These are phyloP conservation scores for Ophiostoma sp. DNA, from an alignment of 2,329 filamentous ascomycete species.

Conservation along the genomic window DNA sequence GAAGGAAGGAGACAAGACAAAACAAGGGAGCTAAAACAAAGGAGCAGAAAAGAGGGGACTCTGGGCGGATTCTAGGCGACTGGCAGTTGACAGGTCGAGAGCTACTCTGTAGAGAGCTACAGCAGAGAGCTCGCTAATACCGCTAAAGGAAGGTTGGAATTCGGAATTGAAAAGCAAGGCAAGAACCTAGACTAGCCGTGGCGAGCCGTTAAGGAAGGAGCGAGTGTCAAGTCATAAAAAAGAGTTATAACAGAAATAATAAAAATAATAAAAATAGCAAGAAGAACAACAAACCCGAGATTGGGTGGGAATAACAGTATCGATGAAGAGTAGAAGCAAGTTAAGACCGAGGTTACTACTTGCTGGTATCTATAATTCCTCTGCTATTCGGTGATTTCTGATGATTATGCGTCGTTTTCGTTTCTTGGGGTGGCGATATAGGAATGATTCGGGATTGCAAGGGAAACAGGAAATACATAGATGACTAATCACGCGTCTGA, in stretches of 20 bases:
- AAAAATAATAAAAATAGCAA: neutral
- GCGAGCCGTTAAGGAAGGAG: slow-evolving; percentile 2
- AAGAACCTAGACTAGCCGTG: neutral
- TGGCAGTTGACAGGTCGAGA: neutral
- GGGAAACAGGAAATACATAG: neutral
- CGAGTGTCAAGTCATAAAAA: neutral
- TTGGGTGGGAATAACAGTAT: neutral
- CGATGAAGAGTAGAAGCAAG: neutral
- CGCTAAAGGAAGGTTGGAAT: neutral
- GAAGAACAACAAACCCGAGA: neutral
- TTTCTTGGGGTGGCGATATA: neutral
- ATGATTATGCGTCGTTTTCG: neutral
- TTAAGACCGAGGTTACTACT: neutral
- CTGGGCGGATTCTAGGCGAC: slow-evolving; percentile 2
- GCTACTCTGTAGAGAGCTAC: neutral
- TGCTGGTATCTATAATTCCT: neutral
- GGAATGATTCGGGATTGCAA: neutral
- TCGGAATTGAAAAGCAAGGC: neutral
- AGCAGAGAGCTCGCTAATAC: neutral
- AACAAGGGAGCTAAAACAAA: neutral
- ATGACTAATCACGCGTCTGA: neutral
- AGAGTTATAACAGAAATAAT: neutral
- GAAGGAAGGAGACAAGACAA: slow-evolving; percentile 1
- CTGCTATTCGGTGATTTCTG: neutral
- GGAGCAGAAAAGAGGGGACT: slow-evolving; percentile 8